A percentile compares a stretch with the other conserved stretches of the same genome.
Evolutionary conservation across 2,329 filamentous ascomycete genomes (phyloP).

Genomic region (Fusarium brevicatenulatum): DNA sequence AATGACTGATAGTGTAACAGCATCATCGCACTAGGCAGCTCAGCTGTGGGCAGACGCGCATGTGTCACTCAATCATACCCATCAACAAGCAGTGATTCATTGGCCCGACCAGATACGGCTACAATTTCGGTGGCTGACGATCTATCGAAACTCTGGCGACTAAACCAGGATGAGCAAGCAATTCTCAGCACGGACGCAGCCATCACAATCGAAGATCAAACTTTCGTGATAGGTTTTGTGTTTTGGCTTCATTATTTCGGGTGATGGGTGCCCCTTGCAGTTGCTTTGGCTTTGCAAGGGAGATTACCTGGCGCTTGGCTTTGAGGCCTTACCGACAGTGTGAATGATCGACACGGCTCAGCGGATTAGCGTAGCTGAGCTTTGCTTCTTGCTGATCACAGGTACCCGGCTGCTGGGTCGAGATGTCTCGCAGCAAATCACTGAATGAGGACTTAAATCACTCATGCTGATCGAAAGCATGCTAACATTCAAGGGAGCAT

Average conservation of each 20-base stretch:
- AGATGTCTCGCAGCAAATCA: not conserved
- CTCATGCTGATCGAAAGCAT: not conserved
- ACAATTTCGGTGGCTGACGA: not conserved
- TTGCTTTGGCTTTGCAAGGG: not conserved
- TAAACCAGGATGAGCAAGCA: not conserved
- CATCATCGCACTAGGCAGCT: not conserved
- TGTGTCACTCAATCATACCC: not conserved
- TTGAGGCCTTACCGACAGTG: not conserved
- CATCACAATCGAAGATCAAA: not conserved
- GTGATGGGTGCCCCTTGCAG: not conserved
- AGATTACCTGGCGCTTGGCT: not conserved
- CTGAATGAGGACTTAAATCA: not conserved
- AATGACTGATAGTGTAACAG: not conserved
- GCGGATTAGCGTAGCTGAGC: not conserved
- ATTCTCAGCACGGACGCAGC: not conserved
- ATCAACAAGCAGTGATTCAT: not conserved
- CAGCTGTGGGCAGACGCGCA: not conserved
- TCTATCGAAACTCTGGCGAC: not conserved
- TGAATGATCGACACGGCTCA: not conserved
- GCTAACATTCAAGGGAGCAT: not conserved
- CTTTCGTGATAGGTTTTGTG: not conserved
- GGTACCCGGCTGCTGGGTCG: not conserved
- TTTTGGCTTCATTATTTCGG: not conserved
- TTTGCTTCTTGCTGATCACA: not conserved
- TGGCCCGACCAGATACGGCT: not conserved